Percentiles rank a stretch among this genome's conserved stretches.
These are phyloP conservation scores for Bacidia rubella DNA, from an alignment of 495 filamentous ascomycete genomes.

Conservation along the genomic window DNA sequence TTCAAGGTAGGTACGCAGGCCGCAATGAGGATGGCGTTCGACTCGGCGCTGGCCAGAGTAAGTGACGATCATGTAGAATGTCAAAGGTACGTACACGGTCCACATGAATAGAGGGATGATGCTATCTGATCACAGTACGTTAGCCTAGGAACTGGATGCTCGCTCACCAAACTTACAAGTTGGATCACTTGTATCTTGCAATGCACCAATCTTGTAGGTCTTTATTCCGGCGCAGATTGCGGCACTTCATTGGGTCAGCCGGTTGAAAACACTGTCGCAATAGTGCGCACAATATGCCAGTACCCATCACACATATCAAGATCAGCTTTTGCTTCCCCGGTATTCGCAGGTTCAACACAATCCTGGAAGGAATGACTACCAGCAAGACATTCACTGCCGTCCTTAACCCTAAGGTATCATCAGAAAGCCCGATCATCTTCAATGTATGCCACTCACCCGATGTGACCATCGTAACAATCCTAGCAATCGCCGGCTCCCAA, in stretches of 20 bases:
- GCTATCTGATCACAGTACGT: too few species aligned
- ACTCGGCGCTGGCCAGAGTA: not conserved
- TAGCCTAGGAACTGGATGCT: too few species aligned
- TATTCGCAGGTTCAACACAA: not conserved
- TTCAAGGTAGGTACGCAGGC: not conserved
- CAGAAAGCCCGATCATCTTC: too few species aligned
- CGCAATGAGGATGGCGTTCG: not conserved
- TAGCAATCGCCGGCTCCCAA: too few species aligned
- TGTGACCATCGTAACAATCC: too few species aligned
- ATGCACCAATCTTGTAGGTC: too few species aligned
- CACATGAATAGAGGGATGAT: not conserved
- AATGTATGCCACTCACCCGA: too few species aligned
- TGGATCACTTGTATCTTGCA: too few species aligned
- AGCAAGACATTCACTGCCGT: not conserved
- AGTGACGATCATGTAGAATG: too few species aligned
- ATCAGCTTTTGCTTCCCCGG: not conserved
- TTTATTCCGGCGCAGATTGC: not conserved
- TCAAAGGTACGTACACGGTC: not conserved
- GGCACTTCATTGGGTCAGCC: not conserved
- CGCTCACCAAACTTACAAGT: too few species aligned
- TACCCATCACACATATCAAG: not conserved
- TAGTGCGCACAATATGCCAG: not conserved
- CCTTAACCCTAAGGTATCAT: not conserved
- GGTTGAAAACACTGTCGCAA: too few species aligned
- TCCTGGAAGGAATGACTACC: not conserved